These are phyloP conservation scores for Comarum palustre DNA, from an alignment of 306 rosid genomes.

Conservation along the genomic window DNA sequence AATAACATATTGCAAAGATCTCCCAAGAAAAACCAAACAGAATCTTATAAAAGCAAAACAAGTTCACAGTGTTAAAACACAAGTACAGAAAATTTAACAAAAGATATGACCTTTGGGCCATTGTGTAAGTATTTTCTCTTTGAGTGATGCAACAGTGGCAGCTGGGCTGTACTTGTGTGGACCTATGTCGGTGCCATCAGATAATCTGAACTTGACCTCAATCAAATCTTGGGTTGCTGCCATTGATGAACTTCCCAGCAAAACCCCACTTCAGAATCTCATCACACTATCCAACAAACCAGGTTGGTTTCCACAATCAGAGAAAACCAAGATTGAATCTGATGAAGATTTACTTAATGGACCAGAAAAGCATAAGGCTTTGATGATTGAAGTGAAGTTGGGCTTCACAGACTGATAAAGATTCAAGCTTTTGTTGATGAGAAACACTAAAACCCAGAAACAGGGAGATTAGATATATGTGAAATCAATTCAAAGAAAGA, in stretches of 20 bases:
- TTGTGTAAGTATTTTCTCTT: constrained; percentile 40
- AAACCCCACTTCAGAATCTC: constrained; percentile 33
- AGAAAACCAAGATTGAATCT: constrained; percentile 34
- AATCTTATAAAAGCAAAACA: neutral
- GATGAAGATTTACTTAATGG: neutral
- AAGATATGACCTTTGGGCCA: constrained; percentile 43
- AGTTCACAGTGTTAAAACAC: neutral
- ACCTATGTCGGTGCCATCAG: constrained; percentile 45
- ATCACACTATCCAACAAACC: constrained; percentile 20
- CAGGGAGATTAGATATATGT: neutral
- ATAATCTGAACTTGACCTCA: constrained; percentile 43
- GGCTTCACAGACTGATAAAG: constrained; percentile 12
- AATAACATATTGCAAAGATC: neutral
- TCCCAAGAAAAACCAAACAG: constrained; percentile 6
- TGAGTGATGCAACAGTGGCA: constrained; percentile 40
- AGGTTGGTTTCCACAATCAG: constrained; percentile 3
- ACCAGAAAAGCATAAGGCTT: constrained; percentile 13
- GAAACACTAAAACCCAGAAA: constrained; percentile 19
- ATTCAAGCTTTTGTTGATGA: constrained; percentile 15
- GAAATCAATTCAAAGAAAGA: constrained; percentile 6
- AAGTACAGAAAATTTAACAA: neutral
- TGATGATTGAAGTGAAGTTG: constrained; percentile 10
- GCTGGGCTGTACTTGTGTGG: constrained; percentile 40
- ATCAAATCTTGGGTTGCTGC: constrained; percentile 38
- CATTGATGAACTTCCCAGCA: constrained; percentile 26